Evolutionary conservation across 2,329 filamentous ascomycete genomes (phyloP).

Genomic region (Dothistroma pini): DNA sequence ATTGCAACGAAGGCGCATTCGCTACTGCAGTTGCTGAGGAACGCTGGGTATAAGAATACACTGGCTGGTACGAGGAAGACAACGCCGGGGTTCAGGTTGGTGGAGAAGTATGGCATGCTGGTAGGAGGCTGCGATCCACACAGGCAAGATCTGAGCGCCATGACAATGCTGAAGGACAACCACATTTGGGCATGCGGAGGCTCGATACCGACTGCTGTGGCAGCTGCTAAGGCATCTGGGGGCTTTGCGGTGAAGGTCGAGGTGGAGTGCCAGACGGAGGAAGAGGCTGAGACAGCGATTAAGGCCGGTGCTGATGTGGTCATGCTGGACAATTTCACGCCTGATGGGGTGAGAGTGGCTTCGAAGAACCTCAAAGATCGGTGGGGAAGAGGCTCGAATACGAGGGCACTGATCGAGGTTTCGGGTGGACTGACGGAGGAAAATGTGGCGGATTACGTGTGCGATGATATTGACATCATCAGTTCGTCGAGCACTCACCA

Average conservation of each 20-base stretch:
- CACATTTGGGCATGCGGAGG: conserved; percentile 85
- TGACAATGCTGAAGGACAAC: conserved; percentile 99
- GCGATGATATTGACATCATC: conserved; percentile 83
- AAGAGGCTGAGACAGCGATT: conserved; percentile 88
- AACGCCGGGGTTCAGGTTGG: conserved; percentile 88
- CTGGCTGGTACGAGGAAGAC: conserved; percentile 97
- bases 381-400: conserved; percentile 64
- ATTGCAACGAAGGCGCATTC: conserved; percentile 64
- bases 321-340: conserved; percentile 95
- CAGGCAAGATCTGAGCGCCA: conserved; percentile 78
- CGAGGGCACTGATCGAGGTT: conserved; percentile 73
- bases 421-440: conserved; percentile 83
- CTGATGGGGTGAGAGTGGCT: conserved; percentile 70
- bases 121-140: conserved; percentile 90
- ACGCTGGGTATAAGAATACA: conserved; percentile 71
- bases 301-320: conserved; percentile 87
- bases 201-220: conserved; percentile 81
- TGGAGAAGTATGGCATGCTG: conserved; percentile 98
- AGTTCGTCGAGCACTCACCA: conserved; percentile 97
- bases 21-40: conserved; percentile 51
- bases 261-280: conserved; percentile 87
- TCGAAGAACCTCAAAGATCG: conserved; percentile 72
- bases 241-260: conserved; percentile 94
- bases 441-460: conserved; percentile 79
- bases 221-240: conserved; percentile 74